phyloP scores from a whole-genome alignment of 225 moss, liverwort and hornwort genomes.

The Marchantia paleacea region DNA sequence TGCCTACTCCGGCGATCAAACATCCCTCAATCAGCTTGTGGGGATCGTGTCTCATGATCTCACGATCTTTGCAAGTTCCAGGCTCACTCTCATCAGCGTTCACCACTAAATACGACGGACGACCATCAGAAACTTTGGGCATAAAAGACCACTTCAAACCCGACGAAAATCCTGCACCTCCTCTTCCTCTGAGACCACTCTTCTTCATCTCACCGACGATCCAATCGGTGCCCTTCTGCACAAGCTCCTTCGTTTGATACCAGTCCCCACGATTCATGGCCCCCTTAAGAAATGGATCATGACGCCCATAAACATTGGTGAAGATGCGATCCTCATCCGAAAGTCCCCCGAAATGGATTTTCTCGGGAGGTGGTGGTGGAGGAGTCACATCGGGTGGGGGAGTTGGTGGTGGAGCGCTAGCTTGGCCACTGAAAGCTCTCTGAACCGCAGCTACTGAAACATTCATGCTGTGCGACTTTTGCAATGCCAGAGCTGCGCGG shows the following conservation, averaged over 20 bases:
- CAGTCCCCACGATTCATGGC: constrained; percentile 66
- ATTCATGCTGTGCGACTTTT: constrained; percentile 19
- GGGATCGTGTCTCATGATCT: constrained; percentile 90
- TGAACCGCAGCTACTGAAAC: constrained; percentile 3
- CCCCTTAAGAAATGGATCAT: constrained; percentile 69
- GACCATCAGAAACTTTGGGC: constrained; percentile 80
- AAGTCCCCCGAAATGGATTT: constrained; percentile 58
- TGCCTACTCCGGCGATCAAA: constrained; percentile 80
- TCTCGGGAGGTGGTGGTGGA: constrained; percentile 65
- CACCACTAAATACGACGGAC: constrained; percentile 84
- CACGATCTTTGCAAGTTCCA: too few relatives aligned
- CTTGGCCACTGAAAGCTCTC: constrained; percentile 56
- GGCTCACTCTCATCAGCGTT: too few relatives aligned
- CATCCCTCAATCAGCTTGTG: constrained; percentile 93
- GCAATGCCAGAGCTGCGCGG: constrained; percentile 36
- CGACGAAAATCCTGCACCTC: constrained; percentile 82
- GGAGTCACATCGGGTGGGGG: too few relatives aligned
- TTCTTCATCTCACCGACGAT: constrained; percentile 90
- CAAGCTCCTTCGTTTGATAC: too few relatives aligned
- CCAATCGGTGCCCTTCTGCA: constrained; percentile 84
- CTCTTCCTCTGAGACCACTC: constrained; percentile 74
- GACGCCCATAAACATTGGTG: constrained; percentile 73
- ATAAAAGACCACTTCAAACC: constrained; percentile 93
- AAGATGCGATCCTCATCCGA: constrained; percentile 80
- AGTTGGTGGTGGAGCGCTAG: constrained; percentile 28